phyloP scores from a whole-genome alignment of 2,329 filamentous ascomycete species.

The Ceratocystis cacaofunesta region DNA sequence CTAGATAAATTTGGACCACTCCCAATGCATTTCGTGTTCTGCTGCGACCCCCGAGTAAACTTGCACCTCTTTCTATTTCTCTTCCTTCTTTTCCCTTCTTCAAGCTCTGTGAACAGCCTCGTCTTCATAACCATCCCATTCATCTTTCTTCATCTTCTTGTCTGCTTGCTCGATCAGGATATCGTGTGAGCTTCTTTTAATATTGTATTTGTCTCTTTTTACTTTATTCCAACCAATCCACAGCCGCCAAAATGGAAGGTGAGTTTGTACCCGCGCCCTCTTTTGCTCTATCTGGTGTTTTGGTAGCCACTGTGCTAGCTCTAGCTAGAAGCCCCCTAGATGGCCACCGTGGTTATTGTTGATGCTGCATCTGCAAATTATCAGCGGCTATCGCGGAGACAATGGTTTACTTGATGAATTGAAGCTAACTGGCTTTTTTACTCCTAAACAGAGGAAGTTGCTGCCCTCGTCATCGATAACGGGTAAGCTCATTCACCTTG shows the following conservation, averaged over 20 bases:
- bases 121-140: conserved; percentile 15
- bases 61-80: conserved; percentile 17
- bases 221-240: conserved; percentile 16
- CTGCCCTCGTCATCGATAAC: conserved; percentile 99
- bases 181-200: conserved; percentile 19
- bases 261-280: conserved; percentile 34
- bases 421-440: neutral
- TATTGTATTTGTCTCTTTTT: conserved; percentile 18
- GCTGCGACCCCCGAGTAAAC: conserved; percentile 14
- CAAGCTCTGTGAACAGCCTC: conserved; percentile 17
- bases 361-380: neutral
- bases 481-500: conserved; percentile 58
- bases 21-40: conserved; percentile 17
- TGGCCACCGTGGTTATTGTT: neutral
- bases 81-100: conserved; percentile 14
- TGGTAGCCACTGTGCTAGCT: conserved; percentile 10
- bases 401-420: neutral
- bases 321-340: neutral
- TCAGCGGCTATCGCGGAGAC: neutral
- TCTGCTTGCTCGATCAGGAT: conserved; percentile 19
- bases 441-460: conserved; percentile 77
- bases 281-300: conserved; percentile 6
- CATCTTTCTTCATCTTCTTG: conserved; percentile 16
- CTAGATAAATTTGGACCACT: conserved; percentile 18
- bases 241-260: conserved; percentile 48